Base-by-base conservation (phyloP, 345 rosid genomes). In the Salix caprea region DNA sequence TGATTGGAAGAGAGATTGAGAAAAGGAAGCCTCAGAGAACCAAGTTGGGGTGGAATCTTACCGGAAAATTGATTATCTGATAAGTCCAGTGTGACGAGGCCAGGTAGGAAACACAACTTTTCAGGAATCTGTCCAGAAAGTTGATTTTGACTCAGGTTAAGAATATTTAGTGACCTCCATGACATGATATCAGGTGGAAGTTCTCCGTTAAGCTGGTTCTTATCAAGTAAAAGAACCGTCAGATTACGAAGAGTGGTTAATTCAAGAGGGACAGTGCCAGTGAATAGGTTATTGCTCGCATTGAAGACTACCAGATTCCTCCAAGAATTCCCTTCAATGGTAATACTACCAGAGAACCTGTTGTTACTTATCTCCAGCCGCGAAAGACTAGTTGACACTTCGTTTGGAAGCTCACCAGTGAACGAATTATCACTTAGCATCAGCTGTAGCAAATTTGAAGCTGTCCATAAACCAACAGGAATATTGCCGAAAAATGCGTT, bases 1-100 rank as follows among this genome's bases (percentile, higher is more conserved):
- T 54, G 81, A 81, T 91, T 91, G 56, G 91, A 85, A 65, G 95
- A 91, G 5, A 91, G 82, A 78, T 91, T 87, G 42, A 91, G 86
- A 70, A 5, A 44, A 64, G 18, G 74, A 16, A 40, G 19, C 61
- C 6, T 77, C 39, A 76, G 24, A n/a, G 2, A 70, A 16, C 91
- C 88, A 8, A 92, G 87, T 80, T 85, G 86, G 30, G 83, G 69
- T 30, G 88, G 96, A 81, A 91, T 88, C 28, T 42, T 52, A 11
- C 93, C 89, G 0, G 87, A 86, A 64, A 91, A 40, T 70, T 58
- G 82, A 82, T 91, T 89, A 8, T 15, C 77, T 32, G 93, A 91
- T 64, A 91, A 78, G 74, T 91, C 91, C 5, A 91, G 72, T 26
- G 39, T 15, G 1, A 13, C 4, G 34, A 91, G 88, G 46, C 1